A percentile compares a stretch with the other conserved stretches of the same genome.
Evolutionary conservation across 2,329 filamentous ascomycete genomes (phyloP).

Genomic region (Arthrocladium fulminans): DNA sequence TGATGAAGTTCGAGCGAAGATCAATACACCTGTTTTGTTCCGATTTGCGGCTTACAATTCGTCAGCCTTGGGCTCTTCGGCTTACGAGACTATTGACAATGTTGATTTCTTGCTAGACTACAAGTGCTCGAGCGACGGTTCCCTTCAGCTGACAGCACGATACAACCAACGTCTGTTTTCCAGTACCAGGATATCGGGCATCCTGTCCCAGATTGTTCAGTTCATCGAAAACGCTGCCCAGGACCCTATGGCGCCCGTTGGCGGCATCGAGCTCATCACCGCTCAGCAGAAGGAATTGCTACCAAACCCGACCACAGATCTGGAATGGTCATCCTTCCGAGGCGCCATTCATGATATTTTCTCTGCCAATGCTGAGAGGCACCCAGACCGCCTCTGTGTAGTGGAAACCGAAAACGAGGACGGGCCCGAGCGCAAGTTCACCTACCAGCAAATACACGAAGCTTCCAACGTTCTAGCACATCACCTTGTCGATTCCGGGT

Average conservation of each 20-base stretch:
- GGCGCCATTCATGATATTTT: constrained; percentile 40
- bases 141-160: constrained; percentile 32
- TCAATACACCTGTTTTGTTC: constrained; percentile 33
- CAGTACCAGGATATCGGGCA: constrained; percentile 35
- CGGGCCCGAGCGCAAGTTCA: constrained; percentile 59
- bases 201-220: constrained; percentile 35
- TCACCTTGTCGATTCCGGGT: constrained; percentile 64
- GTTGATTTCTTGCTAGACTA: constrained; percentile 36
- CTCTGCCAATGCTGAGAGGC: constrained; percentile 46
- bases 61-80: constrained; percentile 28
- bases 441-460: constrained; percentile 78
- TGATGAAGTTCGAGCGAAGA: constrained; percentile 11
- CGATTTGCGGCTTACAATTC: constrained; percentile 41
- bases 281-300: constrained; percentile 20
- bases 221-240: constrained; percentile 34
- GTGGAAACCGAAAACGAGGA: constrained; percentile 50
- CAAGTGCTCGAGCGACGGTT: constrained; percentile 23
- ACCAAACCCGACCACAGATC: constrained; percentile 36
- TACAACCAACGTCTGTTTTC: constrained; percentile 41
- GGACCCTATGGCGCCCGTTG: constrained; percentile 33
- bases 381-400: constrained; percentile 62
- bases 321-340: constrained; percentile 39
- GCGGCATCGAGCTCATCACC: constrained; percentile 35
- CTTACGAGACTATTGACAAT: constrained; percentile 36
- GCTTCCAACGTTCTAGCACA: constrained; percentile 72